Evolutionary conservation across 1,139 yeast genomes (phyloP), one percentile per base, ranked within the genome.

Genomic region (Candida mesenterica): DNA sequence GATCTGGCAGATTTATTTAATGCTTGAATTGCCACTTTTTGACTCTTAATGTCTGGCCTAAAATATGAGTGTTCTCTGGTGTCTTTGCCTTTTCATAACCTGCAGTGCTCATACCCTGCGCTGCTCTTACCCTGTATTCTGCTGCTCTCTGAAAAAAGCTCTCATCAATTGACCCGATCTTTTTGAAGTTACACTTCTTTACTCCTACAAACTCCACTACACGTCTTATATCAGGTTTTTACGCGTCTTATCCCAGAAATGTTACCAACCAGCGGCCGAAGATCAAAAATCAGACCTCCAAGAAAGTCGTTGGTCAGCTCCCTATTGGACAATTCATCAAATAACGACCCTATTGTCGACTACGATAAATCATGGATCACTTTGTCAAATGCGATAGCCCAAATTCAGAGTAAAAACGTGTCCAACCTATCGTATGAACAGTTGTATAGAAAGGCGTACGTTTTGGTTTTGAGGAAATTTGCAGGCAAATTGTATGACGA

Each of bases 401-500:
- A 84, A 51, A 90, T 92, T 37, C 86, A 83, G 50, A 68, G 72
- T 33, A 81, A 83, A 48, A 79, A 85, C 53, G 90, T 89, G 8
- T 78, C 88, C 4, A 74, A 76, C 40, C 66, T 90, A 22, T 85
- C 95, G 1, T 92, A 87, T 54, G 96, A 89, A 49, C 87, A 82
- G 46, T 70, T 92, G 2, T 92, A 92, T 56, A 67, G 96, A 34
- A 78, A 82, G 25, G 88, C 95, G 0, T 92, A 92, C 53, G 79
- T 80, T 15, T 57, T 89, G 28, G 97, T 89, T 3, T 59, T 88
- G 30, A 72, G 86, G 40, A 89, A 87, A 48, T 75, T 73, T 47
- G 95, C 95, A 3, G 77, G 72, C 27, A 70, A 70, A 46, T 64
- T 92, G 2, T 88, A 90, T 50, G 82, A 77, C 4, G 73, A 78